Evolutionary conservation across 2,329 filamentous ascomycete species (phyloP).

Genomic region (Verticillium isaacii): DNA sequence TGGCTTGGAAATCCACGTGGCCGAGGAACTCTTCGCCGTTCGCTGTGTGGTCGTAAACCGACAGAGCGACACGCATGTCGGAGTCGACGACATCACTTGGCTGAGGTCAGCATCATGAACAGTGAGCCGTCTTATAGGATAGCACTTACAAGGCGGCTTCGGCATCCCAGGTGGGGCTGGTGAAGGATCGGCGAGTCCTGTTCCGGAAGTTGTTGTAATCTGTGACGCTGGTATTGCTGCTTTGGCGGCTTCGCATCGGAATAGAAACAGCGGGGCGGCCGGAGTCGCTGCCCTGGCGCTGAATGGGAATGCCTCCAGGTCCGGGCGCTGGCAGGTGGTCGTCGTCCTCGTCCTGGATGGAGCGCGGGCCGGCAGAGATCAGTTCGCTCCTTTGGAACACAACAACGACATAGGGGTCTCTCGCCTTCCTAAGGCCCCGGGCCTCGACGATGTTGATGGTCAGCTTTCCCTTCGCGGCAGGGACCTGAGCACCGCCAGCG

Average conservation of each 20-base stretch:
- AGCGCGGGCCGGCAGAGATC: constrained; percentile 80
- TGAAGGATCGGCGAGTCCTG: constrained; percentile 56
- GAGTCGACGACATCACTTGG: constrained; percentile 86
- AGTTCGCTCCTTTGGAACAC: constrained; percentile 97
- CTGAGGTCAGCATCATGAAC: neutral
- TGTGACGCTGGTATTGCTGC: constrained; percentile 83
- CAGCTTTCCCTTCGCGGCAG: constrained; percentile 77
- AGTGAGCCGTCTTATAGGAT: neutral
- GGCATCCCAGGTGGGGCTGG: constrained; percentile 91
- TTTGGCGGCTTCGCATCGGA: constrained; percentile 94
- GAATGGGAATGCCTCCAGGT: constrained; percentile 54
- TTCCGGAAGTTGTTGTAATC: constrained; percentile 60
- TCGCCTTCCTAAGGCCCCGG: constrained; percentile 72
- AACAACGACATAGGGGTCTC: constrained; percentile 91
- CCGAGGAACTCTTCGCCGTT: constrained; percentile 88
- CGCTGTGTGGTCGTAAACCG: constrained; percentile 79
- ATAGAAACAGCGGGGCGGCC: constrained; percentile 84
- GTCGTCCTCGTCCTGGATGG: constrained; percentile 57
- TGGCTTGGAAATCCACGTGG: constrained; percentile 76
- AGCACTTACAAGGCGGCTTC: constrained; percentile 86
- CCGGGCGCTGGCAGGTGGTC: constrained; percentile 38
- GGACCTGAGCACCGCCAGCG: constrained; percentile 55
- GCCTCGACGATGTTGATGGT: constrained; percentile 86
- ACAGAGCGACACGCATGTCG: constrained; percentile 86
- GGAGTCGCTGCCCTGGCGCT: constrained; percentile 72